Percentiles rank a stretch among this genome's conserved stretches.
These are phyloP conservation scores for Podaxis sp. DNA, from an alignment of 768 basidiomycete genomes.

Conservation along the genomic window DNA sequence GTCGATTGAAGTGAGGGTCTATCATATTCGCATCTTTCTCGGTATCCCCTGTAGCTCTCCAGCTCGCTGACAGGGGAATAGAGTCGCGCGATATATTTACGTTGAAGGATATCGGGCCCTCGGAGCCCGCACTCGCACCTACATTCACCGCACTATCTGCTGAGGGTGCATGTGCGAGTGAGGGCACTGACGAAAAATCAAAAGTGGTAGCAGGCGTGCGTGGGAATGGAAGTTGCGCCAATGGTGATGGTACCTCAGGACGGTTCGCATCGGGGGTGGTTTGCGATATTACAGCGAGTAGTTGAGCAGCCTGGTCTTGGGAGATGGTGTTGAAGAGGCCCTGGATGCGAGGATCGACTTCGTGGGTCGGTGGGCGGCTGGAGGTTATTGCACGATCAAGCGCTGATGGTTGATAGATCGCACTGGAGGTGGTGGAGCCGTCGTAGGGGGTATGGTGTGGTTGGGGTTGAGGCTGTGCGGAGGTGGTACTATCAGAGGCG, in stretches of 20 bases:
- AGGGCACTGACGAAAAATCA: too few relatives aligned
- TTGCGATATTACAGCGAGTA: constrained; percentile 36
- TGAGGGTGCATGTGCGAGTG: too few relatives aligned
- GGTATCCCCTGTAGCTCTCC: constrained; percentile 29
- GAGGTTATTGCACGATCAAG: not conserved
- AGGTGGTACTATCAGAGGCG: too few relatives aligned
- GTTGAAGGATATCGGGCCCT: too few relatives aligned
- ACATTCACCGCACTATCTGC: too few relatives aligned
- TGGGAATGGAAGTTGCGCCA: too few relatives aligned
- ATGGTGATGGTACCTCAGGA: not conserved
- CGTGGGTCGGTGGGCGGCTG: not conserved
- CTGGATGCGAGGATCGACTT: constrained; percentile 25
- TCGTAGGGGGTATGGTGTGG: not conserved
- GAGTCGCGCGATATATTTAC: constrained; percentile 24
- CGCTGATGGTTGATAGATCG: not conserved
- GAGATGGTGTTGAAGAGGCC: constrained; percentile 35
- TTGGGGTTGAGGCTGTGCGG: not conserved
- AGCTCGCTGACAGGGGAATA: constrained; percentile 28
- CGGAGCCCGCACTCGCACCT: too few relatives aligned
- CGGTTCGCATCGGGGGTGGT: constrained; percentile 14
- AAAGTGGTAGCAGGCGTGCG: too few relatives aligned
- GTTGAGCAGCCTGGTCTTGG: constrained; percentile 48
- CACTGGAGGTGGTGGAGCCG: constrained; percentile 14
- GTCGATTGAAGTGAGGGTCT: not conserved
- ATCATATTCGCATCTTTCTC: not conserved